Percentiles rank a stretch among this genome's conserved stretches.
phyloP scores from a whole-genome alignment of 352 stramenopile species.

The Phytophthora gonapodyides region DNA sequence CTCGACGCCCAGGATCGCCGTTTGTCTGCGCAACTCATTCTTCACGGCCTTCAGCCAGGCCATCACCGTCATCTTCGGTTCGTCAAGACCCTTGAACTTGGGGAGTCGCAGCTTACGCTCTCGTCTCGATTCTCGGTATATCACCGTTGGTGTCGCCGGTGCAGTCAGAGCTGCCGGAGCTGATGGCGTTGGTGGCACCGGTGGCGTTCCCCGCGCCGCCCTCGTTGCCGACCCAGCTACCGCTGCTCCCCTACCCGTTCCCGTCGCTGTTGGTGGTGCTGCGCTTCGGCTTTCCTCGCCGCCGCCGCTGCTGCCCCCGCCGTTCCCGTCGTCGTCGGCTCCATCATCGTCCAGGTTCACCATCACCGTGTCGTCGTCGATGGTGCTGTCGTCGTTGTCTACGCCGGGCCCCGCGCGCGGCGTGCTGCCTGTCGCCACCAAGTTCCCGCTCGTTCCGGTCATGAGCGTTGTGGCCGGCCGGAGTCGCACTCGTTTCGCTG shows the following conservation, averaged over 20 bases:
- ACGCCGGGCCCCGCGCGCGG: too few relatives aligned
- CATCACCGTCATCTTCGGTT: slow-evolving; percentile 2
- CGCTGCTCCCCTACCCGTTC: neutral
- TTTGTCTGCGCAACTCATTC: neutral
- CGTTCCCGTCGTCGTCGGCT: neutral
- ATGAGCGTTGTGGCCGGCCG: neutral
- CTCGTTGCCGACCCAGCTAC: neutral
- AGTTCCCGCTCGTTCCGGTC: neutral
- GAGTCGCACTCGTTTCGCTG: neutral
- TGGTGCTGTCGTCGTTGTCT: too few relatives aligned
- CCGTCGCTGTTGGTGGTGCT: neutral
- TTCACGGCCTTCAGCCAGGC: slow-evolving; percentile 2
- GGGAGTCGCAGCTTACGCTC: neutral
- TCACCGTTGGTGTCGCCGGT: neutral
- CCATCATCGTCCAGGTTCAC: neutral
- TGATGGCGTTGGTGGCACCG: neutral
- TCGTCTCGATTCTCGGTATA: neutral
- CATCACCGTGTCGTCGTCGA: too few relatives aligned
- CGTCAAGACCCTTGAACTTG: neutral
- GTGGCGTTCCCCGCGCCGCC: neutral
- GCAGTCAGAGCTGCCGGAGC: neutral
- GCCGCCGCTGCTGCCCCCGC: too few relatives aligned
- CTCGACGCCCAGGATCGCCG: neutral
- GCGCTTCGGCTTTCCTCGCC: too few relatives aligned
- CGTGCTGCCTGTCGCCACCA: neutral